Evolutionary conservation across 129 eudicot genomes (phyloP).

Genomic region (Mikania micrantha): DNA sequence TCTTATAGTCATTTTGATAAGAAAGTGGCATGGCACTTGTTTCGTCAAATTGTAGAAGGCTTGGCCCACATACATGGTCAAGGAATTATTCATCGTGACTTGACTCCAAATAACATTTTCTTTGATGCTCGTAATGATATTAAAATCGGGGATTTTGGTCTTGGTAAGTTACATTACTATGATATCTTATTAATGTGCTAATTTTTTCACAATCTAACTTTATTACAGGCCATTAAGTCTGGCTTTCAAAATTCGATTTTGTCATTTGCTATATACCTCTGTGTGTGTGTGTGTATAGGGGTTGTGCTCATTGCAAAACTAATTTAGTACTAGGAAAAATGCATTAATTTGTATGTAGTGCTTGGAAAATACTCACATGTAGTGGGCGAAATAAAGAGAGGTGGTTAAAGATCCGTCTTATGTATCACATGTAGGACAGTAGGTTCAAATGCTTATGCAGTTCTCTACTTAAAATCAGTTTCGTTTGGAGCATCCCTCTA

Average conservation of each 20-base stretch:
- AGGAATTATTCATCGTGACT: slow-evolving; percentile 94
- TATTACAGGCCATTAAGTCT: not conserved
- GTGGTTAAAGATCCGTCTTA: no score
- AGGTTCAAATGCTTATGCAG: no score
- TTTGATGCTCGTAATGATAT: slow-evolving; percentile 95
- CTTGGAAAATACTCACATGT: no score
- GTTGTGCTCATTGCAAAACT: no score
- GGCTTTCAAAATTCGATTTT: not conserved
- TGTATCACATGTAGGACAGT: no score
- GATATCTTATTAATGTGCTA: not conserved
- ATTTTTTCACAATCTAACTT: not conserved
- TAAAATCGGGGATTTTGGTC: slow-evolving; percentile 98
- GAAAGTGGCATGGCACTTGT: slow-evolving; percentile 83
- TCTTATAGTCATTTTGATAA: slow-evolving; percentile 79
- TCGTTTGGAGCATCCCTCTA: no score
- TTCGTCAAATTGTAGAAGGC: slow-evolving; percentile 95
- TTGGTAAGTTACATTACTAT: slow-evolving; percentile 47
- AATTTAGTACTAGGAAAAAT: no score
- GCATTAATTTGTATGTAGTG: no score
- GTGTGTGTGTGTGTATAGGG: no score
- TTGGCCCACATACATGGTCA: slow-evolving; percentile 88
- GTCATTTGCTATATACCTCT: not conserved
- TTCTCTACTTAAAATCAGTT: no score
- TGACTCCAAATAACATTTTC: slow-evolving; percentile 94
- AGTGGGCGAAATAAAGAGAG: no score